Base-by-base conservation (phyloP, 495 filamentous ascomycete genomes). In the Aspergillus panamensis region DNA sequence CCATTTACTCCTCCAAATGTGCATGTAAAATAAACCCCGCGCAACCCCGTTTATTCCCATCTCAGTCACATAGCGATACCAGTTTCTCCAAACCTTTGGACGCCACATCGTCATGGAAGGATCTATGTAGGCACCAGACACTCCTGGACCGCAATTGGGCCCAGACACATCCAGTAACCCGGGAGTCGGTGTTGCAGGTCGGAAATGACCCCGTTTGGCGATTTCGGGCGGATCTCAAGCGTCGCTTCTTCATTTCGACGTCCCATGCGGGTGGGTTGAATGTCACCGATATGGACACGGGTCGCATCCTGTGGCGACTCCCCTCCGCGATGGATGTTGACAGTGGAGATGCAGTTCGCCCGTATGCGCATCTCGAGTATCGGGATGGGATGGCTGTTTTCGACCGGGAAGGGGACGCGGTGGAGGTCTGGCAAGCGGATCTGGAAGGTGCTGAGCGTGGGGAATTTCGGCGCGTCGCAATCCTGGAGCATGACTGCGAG, bases 321-420 rank as follows among this genome's bases (percentile, higher is more conserved):
- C 73, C 73, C 30, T 76, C 73, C 0, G 63, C 69, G 25, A 54
- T 61, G 19, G 68, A 70, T 53, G 59, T 45, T 21, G 64, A 66
- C 21, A 57, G 62, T 12, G 62, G 62, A 39, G 44, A 72, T 30
- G 63, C 65, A 0, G 72, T 74, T 37, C 69, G 69, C 13, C 69
- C 67, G 9, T 70, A 69, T 19, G 73, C 73, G 2, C 73, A 76
- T 58, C 58, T 76, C 3, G 73, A 76, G 48, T 76, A 76, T 31
- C 71, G 74, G 57, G 73, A 76, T 63, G 73, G 73, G 13, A 72
- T 74, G 69, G 70, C 61, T 0, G 70, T 74, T 12, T 76, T 76
- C 48, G 72, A 76, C 61, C 64, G 72, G 0, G 72, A 73, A 43
- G 73, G 73, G 8, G 66, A 76, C 58, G 69, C 69, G 0, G 58